Base-by-base conservation (phyloP, 768 basidiomycete species). In the Auricularia sp. region DNA sequence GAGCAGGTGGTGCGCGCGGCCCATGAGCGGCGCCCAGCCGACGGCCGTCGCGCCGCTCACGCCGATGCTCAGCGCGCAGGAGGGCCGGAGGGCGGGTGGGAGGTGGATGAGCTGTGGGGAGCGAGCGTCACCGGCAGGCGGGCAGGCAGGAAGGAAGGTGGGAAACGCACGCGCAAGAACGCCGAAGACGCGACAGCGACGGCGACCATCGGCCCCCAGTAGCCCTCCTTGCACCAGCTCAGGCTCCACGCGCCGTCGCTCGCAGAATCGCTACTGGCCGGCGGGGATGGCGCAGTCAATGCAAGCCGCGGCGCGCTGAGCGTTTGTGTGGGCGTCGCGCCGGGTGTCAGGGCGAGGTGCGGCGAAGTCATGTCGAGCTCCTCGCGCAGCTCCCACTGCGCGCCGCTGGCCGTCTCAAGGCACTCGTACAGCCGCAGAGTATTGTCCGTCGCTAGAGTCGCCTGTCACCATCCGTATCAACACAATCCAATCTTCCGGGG, bases 181-280 rank as follows among this genome's bases (percentile, higher is more conserved):
- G 91, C 90, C 65, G 79, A 83, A 1, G 83, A 80, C 1, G 93
- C 94, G 63, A 83, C 83, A 1, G 86, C 84, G 0, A 85, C 87
- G 8, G 93, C 93, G 61, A 98, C 79, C 21, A 96, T 71, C 71
- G 94, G 91, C 1, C 96, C 96, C 94, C 94, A 97, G 74, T 94
- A 97, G 66, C 83, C 81, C 70, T 98, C 97, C 71, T 93, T 92
- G 75, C 95, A 98, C 94, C 95, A 99, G 7, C 88, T 89, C 53
- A 99, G 75, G 64, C 87, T 89, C 93, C 93, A 98, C 1, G 91
- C 95, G 3, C 93, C 93, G 63, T 93, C 39, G 39, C 8, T 87
- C 2, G 92, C 92, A 0, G 54, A 6, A 73, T 95, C 90, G 51
- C 79, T 65, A n/a, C 36, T 63, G 36, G 36, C 60, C 2, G 60